Conservation (phyloP, 208 protist species). For the Wallacemonas sp. region DNA sequence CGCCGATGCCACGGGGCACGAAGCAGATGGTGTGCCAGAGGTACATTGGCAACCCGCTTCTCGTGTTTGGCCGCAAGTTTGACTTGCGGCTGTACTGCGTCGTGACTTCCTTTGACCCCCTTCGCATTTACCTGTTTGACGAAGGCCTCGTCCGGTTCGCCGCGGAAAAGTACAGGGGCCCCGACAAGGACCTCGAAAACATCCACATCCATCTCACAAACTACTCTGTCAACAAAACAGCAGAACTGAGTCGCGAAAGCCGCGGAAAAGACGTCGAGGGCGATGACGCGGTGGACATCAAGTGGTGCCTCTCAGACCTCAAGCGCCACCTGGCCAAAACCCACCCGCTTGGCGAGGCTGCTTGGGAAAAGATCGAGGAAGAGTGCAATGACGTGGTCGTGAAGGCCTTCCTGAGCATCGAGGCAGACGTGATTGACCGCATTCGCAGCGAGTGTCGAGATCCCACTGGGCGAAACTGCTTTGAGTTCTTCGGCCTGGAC, state of each 20-base stretch:
- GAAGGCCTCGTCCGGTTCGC: conserved; percentile 96
- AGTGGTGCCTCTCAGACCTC: conserved; percentile 88
- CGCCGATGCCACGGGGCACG: conserved; percentile 57
- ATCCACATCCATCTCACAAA: conserved; percentile 96
- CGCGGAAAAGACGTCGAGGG: conserved; percentile 63
- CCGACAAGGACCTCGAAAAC: conserved; percentile 77
- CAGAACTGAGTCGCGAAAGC: conserved; percentile 63
- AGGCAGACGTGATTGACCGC: conserved; percentile 75
- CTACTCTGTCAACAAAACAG: conserved; percentile 96
- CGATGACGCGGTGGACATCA: conserved; percentile 86
- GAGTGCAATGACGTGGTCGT: conserved; percentile 87
- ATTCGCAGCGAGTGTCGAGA: conserved; percentile 61
- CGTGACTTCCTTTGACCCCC: conserved; percentile 88
- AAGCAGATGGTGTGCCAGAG: conserved; percentile 89
- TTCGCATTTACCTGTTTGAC: conserved; percentile 92
- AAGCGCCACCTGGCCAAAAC: conserved; percentile 54
- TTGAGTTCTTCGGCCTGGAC: conserved; percentile 91
- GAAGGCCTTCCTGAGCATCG: conserved; percentile 91
- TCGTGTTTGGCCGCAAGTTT: conserved; percentile 95
- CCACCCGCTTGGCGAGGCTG: conserved; percentile 39
- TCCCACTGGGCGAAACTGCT: conserved; percentile 82
- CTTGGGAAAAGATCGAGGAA: conserved; percentile 69
- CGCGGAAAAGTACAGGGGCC: conserved; percentile 90
- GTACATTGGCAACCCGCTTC: conserved; percentile 93
- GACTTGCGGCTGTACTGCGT: conserved; percentile 95